phyloP scores from a whole-genome alignment of 371 early-diverging fungal genomes.

The Quaeritorhiza haematococci region DNA sequence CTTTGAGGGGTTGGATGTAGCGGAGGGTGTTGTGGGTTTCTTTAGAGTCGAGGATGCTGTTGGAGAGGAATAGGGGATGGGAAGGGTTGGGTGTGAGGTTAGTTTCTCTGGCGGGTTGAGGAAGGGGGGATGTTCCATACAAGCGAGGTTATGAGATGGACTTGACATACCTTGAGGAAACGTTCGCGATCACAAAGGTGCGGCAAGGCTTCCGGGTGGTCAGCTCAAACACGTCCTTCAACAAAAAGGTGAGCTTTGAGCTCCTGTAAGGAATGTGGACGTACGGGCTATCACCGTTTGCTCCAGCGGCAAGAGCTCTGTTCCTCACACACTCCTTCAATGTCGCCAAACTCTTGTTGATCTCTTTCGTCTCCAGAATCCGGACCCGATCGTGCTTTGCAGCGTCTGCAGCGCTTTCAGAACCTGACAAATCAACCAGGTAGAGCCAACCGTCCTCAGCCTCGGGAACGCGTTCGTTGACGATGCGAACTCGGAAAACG shows the following conservation, averaged over 20 bases:
- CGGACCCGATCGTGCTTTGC: constrained; percentile 33
- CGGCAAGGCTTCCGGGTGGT: constrained; percentile 17
- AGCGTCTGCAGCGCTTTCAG: constrained; percentile 30
- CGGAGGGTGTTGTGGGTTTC: constrained; percentile 35
- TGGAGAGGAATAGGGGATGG: background rate
- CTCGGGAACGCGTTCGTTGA: constrained; percentile 17
- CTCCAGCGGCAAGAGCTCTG: constrained; percentile 2
- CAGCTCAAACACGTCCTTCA: constrained; percentile 41
- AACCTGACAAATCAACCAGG: constrained; percentile 40
- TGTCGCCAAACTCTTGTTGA: constrained; percentile 38
- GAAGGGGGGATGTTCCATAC: background rate
- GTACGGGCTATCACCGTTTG: constrained; percentile 20
- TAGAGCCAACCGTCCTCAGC: constrained; percentile 33
- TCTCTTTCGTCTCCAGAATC: constrained; percentile 33
- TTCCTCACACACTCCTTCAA: constrained; percentile 42
- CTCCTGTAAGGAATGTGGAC: constrained; percentile 36
- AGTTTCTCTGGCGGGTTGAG: background rate
- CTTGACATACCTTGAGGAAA: constrained; percentile 23
- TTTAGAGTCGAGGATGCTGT: constrained; percentile 21
- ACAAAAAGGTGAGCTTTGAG: constrained; percentile 33
- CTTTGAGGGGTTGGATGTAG: constrained; percentile 28
- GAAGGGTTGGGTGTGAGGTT: background rate
- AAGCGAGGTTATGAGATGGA: background rate
- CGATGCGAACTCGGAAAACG: constrained; percentile 31
- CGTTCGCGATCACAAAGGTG: constrained; percentile 38